Evolutionary conservation across 192 early-diverging fungal species (phyloP), one percentile per base, ranked within the genome.

Genomic region (Backusella macrospora): DNA sequence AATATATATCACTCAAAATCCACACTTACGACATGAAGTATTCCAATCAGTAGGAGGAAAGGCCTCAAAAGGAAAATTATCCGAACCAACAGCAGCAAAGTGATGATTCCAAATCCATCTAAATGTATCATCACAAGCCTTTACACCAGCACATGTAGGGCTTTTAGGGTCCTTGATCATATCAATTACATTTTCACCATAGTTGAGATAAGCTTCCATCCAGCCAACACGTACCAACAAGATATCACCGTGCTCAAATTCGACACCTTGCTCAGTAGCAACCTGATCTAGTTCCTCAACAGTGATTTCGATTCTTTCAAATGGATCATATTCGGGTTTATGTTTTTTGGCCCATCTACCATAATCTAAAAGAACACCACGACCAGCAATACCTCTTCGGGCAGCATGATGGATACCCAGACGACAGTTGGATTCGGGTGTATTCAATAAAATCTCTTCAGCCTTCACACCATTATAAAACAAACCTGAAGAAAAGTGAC

Each of bases 401-500:
- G 78, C 74, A 62, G 73, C 63, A 63, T 80, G 78, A 43, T 80
- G 78, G 15, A 80, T 80, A 26, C 74, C 78, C 8, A 80, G 42
- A 15, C 73, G 74, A 21, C 71, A 67, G 0, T 65, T 72, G 16
- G 39, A n/a, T 21, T 65, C 42, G 29, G 42, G 14, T 6, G 37
- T 71, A 48, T 71, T 66, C 2, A 34, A 21, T 14, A 42, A 1
- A 10, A 76, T 38, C 6, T 76, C 67, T 1, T 55, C 16, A 12
- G 47, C 43, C 68, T 47, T 2, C 0, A 68, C 70, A 49, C 66
- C 66, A 13, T 80, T 80, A 43, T 80, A 80, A 34, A 80, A 80
- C 13, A 64, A 37, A 0, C 71, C 70, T 1, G 38, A 65, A 16
- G 26, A n/a, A n/a, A 74, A 21, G 16, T 76, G 70, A n/a, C 69